These are phyloP conservation scores for Arabidopsis thaliana DNA, from an alignment of 345 rosid species.

Conservation along the genomic window DNA sequence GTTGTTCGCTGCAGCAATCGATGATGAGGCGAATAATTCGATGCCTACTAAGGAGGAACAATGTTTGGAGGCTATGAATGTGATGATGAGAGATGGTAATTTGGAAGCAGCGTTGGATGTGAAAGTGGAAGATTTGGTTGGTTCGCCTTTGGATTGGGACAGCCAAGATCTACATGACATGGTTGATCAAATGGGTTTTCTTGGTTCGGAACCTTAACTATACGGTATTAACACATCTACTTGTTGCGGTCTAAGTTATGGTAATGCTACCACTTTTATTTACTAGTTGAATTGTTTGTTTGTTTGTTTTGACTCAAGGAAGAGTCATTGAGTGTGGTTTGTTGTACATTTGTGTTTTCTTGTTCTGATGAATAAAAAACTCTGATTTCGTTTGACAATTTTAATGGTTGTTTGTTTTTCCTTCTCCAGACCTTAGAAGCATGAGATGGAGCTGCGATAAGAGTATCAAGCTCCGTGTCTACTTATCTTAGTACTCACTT, in stretches of 20 bases:
- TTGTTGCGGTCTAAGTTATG: background rate
- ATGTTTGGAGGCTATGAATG: slow-evolving; percentile 52
- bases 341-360: slow-evolving; percentile 10
- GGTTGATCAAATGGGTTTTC: slow-evolving; percentile 71
- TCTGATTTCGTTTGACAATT: slow-evolving; percentile 18
- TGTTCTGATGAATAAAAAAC: slow-evolving; percentile 7
- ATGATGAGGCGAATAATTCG: slow-evolving; percentile 56
- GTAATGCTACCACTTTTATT: slow-evolving; percentile 26
- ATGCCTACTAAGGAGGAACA: slow-evolving; percentile 39
- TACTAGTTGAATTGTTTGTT: slow-evolving; percentile 24
- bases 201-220: slow-evolving; percentile 57
- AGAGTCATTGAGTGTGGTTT: slow-evolving; percentile 20
- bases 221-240: background rate
- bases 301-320: background rate
- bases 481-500: background rate
- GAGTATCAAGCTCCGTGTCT: background rate
- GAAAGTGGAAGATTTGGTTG: slow-evolving; percentile 61
- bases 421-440: slow-evolving; percentile 1
- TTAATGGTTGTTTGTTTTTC: background rate
- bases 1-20: slow-evolving; percentile 53
- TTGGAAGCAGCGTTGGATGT: slow-evolving; percentile 54
- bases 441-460: background rate
- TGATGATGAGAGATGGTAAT: slow-evolving; percentile 56
- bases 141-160: slow-evolving; percentile 57
- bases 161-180: slow-evolving; percentile 61